Base-by-base conservation (phyloP, 305 asterid species). In the Ilex paraguariensis region DNA sequence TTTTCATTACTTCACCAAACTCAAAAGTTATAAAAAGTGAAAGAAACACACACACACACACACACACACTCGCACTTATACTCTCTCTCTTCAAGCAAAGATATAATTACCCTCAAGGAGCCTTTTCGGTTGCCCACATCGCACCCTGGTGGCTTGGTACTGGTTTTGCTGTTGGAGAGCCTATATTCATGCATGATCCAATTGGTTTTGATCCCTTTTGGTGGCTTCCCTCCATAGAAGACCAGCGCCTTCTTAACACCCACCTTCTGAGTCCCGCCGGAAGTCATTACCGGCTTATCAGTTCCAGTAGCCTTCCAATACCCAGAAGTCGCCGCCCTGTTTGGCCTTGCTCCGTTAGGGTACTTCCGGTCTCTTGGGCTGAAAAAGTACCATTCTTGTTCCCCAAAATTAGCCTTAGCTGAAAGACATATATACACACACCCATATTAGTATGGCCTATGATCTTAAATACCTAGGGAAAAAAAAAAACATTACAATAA, bases 161-260 rank as follows among this genome's bases (percentile, higher is more conserved):
- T 75, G 54, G 87, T 68, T 71, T 85, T 85, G 44, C 81, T 83
- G 13, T 84, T 91, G 3, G 78, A 69, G 32, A 91, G 82, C 33
- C 97, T 72, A 61, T 87, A 91, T 33, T 91, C 97, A 68, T 91
- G 97, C 97, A 91, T 91, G 81, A 91, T 91, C 97, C 97, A 91
- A 58, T 83, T 86, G 3, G 96, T 87, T 58, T 90, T 90, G 58
- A 84, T 72, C 30, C 96, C 97, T 71, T 90, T 90, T 0, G 97
- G 96, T 1, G 97, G 97, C 74, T 87, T 90, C 0, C 97, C 97
- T 3, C 95, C 89, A 64, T 90, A 90, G 81, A 90, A 90, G 10
- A 90, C 97, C 12, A 90, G 66, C 0, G 96, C 96, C 60, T 90
- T 90, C 30, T 90, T 90, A 2, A 90, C 96, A 0, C 97, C 97